These are phyloP conservation scores for Carex arenaria DNA, from an alignment of 202 grass and related monocot genomes.

Conservation along the genomic window DNA sequence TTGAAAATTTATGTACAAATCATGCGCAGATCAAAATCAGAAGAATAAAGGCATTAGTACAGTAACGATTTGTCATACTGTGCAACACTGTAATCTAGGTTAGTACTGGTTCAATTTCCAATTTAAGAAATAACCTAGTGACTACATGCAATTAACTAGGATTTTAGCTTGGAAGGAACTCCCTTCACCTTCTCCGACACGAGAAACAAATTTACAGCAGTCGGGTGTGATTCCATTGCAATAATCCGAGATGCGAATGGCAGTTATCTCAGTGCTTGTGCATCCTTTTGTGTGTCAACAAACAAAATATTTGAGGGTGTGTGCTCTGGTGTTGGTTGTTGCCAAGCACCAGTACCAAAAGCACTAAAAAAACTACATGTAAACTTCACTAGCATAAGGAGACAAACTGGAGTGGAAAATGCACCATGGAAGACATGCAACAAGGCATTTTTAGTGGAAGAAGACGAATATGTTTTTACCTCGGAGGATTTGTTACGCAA, in stretches of 20 bases:
- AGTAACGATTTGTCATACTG: neutral
- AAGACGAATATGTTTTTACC: slow-evolving; percentile 44
- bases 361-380: slow-evolving; percentile 18
- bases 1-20: too few relatives aligned
- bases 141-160: neutral
- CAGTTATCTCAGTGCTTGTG: neutral
- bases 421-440: slow-evolving; percentile 35
- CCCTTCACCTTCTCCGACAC: slow-evolving; percentile 31
- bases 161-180: slow-evolving; percentile 1
- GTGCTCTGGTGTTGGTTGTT: slow-evolving; percentile 59
- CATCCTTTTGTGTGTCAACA: neutral
- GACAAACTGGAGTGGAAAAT: neutral
- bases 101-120: neutral
- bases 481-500: slow-evolving; percentile 16
- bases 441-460: slow-evolving; percentile 43
- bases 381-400: neutral
- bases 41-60: neutral
- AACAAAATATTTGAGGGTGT: neutral
- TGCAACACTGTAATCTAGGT: neutral
- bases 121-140: neutral
- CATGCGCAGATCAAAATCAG: neutral
- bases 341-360: slow-evolving; percentile 35
- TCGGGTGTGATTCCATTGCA: slow-evolving; percentile 45
- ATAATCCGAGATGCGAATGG: neutral
- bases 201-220: slow-evolving; percentile 45